Evolutionary conservation across 176 grass and related monocot genomes (phyloP).

Genomic region (Rhynchospora tenuis): DNA sequence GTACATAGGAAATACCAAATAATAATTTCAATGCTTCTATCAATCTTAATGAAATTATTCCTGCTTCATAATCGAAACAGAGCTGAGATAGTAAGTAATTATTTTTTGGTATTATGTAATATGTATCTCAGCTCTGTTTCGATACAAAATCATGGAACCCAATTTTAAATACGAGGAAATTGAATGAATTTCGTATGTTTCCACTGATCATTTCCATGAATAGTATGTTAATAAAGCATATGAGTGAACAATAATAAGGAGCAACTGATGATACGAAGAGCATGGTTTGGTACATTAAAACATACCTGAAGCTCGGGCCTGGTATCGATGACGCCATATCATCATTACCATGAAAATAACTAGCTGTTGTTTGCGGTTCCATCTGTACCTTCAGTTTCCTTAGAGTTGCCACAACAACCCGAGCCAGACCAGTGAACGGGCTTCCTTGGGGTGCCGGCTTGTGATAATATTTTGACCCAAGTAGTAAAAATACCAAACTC

Average conservation of each 20-base stretch:
- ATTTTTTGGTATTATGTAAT: too few relatives aligned
- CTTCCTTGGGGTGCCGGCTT: constrained; percentile 36
- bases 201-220: not conserved
- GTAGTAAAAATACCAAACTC: constrained; percentile 40
- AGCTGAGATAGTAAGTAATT: too few relatives aligned
- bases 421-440: constrained; percentile 55
- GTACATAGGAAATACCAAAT: not conserved
- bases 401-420: constrained; percentile 41
- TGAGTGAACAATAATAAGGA: not conserved
- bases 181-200: not conserved
- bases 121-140: too few relatives aligned
- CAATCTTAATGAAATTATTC: too few relatives aligned
- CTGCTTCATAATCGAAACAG: too few relatives aligned
- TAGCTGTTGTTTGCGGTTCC: not conserved
- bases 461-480: constrained; percentile 42
- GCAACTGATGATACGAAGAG: not conserved
- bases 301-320: constrained; percentile 50
- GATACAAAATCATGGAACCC: not conserved
- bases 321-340: constrained; percentile 11
- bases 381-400: constrained; percentile 38
- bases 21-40: too few relatives aligned
- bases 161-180: not conserved
- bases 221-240: not conserved
- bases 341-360: constrained; percentile 33
- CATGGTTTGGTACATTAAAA: not conserved